Evolutionary conservation across 2,329 filamentous ascomycete genomes (phyloP).

Genomic region (Penicillium sp.): DNA sequence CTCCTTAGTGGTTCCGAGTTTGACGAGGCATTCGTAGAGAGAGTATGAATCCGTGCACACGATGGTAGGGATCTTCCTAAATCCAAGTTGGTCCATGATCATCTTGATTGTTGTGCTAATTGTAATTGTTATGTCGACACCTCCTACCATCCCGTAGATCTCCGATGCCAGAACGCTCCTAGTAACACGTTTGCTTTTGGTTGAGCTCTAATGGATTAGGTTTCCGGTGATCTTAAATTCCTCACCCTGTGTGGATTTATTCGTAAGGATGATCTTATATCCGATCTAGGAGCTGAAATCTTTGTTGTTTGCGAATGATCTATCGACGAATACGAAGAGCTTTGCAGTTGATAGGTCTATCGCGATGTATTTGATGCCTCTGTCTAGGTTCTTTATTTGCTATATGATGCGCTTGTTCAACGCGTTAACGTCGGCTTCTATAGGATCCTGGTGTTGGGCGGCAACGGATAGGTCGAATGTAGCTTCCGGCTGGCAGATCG

Average conservation of each 20-base stretch:
- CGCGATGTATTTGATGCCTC: not conserved
- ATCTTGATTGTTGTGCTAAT: conserved; percentile 1
- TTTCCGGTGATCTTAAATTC: conserved; percentile 6
- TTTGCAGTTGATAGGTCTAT: conserved; percentile 2
- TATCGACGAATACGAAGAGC: conserved; percentile 5
- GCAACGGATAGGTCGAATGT: conserved; percentile 3
- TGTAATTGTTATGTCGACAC: not conserved
- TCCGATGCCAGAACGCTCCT: conserved; percentile 1
- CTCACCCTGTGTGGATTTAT: not conserved
- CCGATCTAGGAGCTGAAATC: conserved; percentile 4
- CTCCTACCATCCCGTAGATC: conserved; percentile 1
- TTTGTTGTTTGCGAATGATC: conserved; percentile 1
- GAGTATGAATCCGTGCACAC: conserved; percentile 2
- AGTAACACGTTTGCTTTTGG: not conserved
- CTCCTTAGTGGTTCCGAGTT: conserved; percentile 1
- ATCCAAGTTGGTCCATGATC: not conserved
- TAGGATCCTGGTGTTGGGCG: conserved; percentile 3
- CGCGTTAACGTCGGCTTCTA: not conserved
- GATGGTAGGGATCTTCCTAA: conserved; percentile 1
- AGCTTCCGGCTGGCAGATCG: conserved; percentile 3
- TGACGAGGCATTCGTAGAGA: not conserved
- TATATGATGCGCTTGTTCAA: not conserved
- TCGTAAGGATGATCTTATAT: not conserved
- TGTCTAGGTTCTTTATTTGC: conserved; percentile 2
- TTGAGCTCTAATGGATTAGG: conserved; percentile 5